These are phyloP conservation scores for Cenchrus fungigraminus DNA, from an alignment of 176 grass and related monocot genomes.

Conservation along the genomic window DNA sequence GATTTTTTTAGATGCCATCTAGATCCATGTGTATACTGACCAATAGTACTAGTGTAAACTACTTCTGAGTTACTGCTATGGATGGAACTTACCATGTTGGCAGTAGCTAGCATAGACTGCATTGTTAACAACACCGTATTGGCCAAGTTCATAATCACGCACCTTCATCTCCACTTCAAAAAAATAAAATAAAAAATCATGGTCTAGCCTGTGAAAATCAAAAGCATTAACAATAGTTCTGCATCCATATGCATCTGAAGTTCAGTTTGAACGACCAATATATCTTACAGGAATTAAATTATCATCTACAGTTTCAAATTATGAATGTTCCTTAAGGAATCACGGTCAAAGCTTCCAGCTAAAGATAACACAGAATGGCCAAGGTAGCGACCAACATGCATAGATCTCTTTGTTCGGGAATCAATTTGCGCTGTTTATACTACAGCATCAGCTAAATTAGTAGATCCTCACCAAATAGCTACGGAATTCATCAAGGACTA, in stretches of 20 bases:
- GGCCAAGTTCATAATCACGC: conserved; percentile 88
- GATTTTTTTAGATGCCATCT: not conserved
- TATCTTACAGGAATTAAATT: not conserved
- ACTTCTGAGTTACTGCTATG: not conserved
- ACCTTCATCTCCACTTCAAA: conserved; percentile 70
- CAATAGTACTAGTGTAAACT: not conserved
- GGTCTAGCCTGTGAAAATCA: conserved; percentile 42
- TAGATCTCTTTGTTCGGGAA: not conserved
- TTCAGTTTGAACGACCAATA: not conserved
- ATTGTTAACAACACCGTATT: conserved; percentile 94
- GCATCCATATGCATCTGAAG: not conserved
- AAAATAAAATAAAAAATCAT: conserved; percentile 47
- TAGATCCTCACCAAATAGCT: not conserved
- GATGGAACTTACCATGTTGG: conserved; percentile 75
- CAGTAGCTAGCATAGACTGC: conserved; percentile 88
- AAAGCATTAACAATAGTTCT: not conserved
- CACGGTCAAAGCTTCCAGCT: not conserved
- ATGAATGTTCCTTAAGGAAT: not conserved
- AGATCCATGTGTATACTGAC: not conserved
- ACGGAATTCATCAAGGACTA: not conserved
- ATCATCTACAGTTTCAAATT: not conserved
- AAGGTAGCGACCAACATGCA: not conserved
- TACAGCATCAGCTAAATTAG: not conserved
- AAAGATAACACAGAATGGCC: not conserved
- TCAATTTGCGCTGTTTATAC: not conserved